Conservation (phyloP, 2,329 filamentous ascomycete genomes). For the Bipolaris sorokiniana region DNA sequence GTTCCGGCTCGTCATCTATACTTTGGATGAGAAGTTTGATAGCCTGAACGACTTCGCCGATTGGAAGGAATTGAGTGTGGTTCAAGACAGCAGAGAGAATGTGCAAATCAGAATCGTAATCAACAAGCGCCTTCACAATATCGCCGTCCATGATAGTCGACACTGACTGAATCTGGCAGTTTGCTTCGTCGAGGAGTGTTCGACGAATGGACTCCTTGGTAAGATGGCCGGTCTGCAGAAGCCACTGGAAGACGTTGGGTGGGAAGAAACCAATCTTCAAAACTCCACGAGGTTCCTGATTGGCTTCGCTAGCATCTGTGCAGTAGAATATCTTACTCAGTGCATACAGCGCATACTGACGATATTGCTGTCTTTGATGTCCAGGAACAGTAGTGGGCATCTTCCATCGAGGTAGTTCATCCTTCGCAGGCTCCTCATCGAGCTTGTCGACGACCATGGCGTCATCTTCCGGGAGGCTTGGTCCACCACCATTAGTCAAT, state of each 20-base stretch:
- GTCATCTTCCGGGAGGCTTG: slow-evolving; percentile 27
- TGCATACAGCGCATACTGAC: slow-evolving; percentile 66
- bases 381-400: slow-evolving; percentile 38
- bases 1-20: slow-evolving; percentile 58
- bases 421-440: slow-evolving; percentile 23
- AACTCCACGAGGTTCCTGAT: slow-evolving; percentile 18
- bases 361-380: slow-evolving; percentile 64
- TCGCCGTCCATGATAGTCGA: slow-evolving; percentile 64
- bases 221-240: slow-evolving; percentile 63
- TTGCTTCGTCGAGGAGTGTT: slow-evolving; percentile 41
- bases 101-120: slow-evolving; percentile 72
- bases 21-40: slow-evolving; percentile 72
- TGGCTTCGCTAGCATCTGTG: slow-evolving; percentile 17
- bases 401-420: slow-evolving; percentile 57
- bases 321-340: slow-evolving; percentile 57
- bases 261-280: slow-evolving; percentile 55
- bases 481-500: slow-evolving; percentile 30
- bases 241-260: slow-evolving; percentile 63
- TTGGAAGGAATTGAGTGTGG: slow-evolving; percentile 66
- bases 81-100: slow-evolving; percentile 70
- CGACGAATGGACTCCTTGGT: slow-evolving; percentile 54
- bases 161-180: slow-evolving; percentile 52
- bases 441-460: slow-evolving; percentile 24
- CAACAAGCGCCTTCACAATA: slow-evolving; percentile 66
- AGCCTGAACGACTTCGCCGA: slow-evolving; percentile 69